Evolutionary conservation across 208 protist genomes (phyloP).

Genomic region (Crithidia sp.): DNA sequence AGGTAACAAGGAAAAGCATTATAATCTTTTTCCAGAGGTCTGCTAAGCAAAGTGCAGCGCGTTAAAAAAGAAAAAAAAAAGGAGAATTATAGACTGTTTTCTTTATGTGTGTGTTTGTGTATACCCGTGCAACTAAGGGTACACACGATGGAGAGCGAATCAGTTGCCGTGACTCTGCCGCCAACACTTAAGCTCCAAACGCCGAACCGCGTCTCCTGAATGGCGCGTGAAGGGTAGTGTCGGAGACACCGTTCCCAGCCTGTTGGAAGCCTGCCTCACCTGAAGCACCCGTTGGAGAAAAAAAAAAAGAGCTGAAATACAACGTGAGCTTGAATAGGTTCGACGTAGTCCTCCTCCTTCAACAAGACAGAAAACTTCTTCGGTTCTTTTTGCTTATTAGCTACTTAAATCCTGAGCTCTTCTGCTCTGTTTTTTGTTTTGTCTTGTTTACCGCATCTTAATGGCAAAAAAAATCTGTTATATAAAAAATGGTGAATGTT

Average conservation of each 20-base stretch:
- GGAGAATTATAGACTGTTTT: background rate
- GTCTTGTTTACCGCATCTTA: background rate
- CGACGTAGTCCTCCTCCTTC: no score
- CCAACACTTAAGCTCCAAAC: background rate
- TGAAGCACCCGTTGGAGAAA: no score
- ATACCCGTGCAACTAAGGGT: conserved; percentile 15
- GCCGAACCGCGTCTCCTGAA: background rate
- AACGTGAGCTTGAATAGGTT: no score
- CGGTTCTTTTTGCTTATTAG: no score
- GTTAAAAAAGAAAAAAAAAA: background rate
- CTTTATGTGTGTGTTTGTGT: background rate
- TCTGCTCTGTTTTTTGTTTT: background rate
- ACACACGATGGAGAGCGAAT: background rate
- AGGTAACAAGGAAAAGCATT: no score
- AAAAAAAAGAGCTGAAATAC: no score
- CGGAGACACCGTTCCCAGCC: no score
- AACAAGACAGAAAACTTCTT: no score
- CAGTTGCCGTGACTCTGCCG: background rate
- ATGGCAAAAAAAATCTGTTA: no score
- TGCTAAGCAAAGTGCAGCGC: background rate
- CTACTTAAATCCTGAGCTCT: background rate
- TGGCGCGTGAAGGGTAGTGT: background rate
- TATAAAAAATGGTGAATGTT: no score
- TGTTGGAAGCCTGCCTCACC: no score
- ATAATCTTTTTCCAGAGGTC: background rate